phyloP scores from a whole-genome alignment of 2,329 filamentous ascomycete species.

The Fonsecaea multimorphosa region DNA sequence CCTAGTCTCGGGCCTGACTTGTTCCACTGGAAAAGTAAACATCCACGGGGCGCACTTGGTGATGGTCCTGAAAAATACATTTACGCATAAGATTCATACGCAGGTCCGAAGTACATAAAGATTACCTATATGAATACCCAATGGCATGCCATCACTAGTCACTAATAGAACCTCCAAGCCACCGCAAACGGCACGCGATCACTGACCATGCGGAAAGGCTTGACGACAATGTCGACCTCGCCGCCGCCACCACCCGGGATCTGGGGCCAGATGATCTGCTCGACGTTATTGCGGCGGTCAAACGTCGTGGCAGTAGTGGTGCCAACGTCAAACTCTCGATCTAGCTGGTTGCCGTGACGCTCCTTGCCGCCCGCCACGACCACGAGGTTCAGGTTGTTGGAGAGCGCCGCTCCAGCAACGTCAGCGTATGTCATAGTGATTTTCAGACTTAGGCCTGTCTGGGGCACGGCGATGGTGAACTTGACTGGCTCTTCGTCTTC shows the following conservation, averaged over 20 bases:
- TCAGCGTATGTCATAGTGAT: neutral
- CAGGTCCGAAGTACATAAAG: too few species aligned
- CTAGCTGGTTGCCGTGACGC: slow-evolving; percentile 36
- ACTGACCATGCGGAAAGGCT: neutral
- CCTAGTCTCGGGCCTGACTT: too few species aligned
- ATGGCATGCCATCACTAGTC: neutral
- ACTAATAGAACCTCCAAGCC: slow-evolving; percentile 3
- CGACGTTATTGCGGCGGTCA: slow-evolving; percentile 37
- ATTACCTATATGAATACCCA: too few species aligned
- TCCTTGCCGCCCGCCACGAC: slow-evolving; percentile 30
- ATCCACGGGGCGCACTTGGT: too few species aligned
- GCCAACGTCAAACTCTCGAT: neutral
- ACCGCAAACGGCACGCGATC: neutral
- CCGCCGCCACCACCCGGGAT: neutral
- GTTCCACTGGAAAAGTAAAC: too few species aligned
- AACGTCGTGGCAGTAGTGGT: neutral
- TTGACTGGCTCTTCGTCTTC: slow-evolving; percentile 17
- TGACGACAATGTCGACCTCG: neutral
- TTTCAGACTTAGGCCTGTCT: neutral
- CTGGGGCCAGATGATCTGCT: slow-evolving; percentile 37
- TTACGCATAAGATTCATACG: too few species aligned
- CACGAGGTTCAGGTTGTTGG: slow-evolving; percentile 38
- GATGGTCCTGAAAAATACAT: too few species aligned
- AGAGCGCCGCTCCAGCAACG: slow-evolving; percentile 29
- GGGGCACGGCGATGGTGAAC: slow-evolving; percentile 36